Evolutionary conservation across 2,329 filamentous ascomycete species (phyloP).

Genomic region (Trichoderma sp.): DNA sequence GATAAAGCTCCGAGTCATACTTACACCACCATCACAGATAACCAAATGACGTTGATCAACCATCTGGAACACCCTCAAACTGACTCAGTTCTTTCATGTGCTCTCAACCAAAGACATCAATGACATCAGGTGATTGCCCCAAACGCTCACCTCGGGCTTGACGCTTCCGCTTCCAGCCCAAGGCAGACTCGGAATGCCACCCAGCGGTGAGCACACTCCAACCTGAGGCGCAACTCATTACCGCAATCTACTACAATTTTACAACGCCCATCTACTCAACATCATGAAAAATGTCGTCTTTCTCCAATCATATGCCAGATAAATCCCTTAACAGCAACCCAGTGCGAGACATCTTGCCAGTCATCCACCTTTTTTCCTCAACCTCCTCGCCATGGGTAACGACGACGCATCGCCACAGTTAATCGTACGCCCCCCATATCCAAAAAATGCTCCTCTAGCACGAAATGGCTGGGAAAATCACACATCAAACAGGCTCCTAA

Average conservation of each 20-base stretch:
- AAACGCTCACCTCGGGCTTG: neutral
- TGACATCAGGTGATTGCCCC: neutral
- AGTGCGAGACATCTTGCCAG: neutral
- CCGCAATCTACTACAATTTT: neutral
- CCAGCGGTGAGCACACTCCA: neutral
- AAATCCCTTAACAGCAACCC: conserved; percentile 1
- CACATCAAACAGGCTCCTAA: neutral
- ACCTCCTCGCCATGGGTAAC: neutral
- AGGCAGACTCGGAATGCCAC: conserved; percentile 2
- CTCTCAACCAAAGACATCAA: neutral
- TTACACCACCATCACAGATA: neutral
- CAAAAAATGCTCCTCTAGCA: neutral
- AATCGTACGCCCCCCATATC: neutral
- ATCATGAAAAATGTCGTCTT: neutral
- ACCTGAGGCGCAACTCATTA: neutral
- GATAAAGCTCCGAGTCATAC: neutral
- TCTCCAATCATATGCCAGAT: neutral
- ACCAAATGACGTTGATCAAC: neutral
- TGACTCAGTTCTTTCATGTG: neutral
- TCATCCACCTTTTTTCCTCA: neutral
- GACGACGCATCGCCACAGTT: neutral
- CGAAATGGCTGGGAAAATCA: neutral
- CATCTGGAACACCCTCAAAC: neutral
- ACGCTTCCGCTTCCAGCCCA: neutral
- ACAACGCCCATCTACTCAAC: neutral